Conservation (phyloP, 805 yeast species). For the Pichia nakasei region DNA sequence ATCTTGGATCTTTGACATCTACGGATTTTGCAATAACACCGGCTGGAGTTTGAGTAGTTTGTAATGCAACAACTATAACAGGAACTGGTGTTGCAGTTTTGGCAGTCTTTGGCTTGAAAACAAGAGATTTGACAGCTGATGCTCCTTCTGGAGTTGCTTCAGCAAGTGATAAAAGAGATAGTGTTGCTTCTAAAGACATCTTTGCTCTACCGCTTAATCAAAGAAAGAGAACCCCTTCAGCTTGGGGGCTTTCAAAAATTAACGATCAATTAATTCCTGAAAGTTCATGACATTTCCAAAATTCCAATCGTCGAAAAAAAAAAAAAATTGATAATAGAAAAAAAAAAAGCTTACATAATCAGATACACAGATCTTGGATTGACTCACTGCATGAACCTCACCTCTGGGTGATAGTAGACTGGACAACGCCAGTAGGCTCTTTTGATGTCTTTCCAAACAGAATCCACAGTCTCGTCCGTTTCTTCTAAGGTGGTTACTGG, state of each 20-base stretch:
- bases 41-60: conserved; percentile 61
- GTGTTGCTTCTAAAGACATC: conserved; percentile 63
- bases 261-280: too few species aligned
- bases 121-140: conserved; percentile 59
- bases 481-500: conserved; percentile 33
- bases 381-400: conserved; percentile 28
- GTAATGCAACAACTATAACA: conserved; percentile 68
- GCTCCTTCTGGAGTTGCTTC: conserved; percentile 45
- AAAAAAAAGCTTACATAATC: not conserved
- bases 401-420: conserved; percentile 58
- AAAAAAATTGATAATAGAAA: not conserved
- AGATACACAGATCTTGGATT: too few species aligned
- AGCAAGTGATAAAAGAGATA: conserved; percentile 57
- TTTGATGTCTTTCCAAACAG: conserved; percentile 55
- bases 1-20: conserved; percentile 73
- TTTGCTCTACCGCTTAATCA: not conserved
- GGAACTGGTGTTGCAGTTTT: conserved; percentile 75
- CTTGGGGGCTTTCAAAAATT: too few species aligned
- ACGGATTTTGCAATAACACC: conserved; percentile 57
- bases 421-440: conserved; percentile 66
- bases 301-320: not conserved
- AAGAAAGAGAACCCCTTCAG: not conserved
- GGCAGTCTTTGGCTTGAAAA: conserved; percentile 87
- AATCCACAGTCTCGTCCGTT: conserved; percentile 25
- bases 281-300: not conserved